Conservation (phyloP, 176 grass and related monocot genomes). For the Secale cereale region DNA sequence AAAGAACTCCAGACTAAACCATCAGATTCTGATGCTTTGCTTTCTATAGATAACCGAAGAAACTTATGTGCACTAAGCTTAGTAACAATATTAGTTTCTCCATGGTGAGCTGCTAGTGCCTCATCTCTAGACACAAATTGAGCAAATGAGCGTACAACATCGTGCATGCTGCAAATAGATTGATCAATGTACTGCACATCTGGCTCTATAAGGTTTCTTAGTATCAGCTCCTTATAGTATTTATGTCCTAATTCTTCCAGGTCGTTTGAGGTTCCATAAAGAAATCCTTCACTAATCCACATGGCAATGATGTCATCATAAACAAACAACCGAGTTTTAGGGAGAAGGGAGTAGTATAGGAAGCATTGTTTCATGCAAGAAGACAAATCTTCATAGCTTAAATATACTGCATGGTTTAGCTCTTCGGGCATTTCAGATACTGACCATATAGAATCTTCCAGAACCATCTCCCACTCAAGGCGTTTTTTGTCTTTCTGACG, state of each 20-base stretch:
- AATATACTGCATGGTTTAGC: conserved; percentile 17
- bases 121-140: conserved; percentile 15
- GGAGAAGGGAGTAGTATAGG: conserved; percentile 29
- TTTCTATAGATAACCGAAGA: conserved; percentile 1
- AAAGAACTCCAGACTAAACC: not conserved
- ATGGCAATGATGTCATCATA: not conserved
- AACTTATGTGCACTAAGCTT: not conserved
- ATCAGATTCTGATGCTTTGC: not conserved
- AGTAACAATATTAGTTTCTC: not conserved
- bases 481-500: not conserved
- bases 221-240: conserved; percentile 24
- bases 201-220: conserved; percentile 39
- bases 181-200: not conserved
- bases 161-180: conserved; percentile 5
- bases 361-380: conserved; percentile 40
- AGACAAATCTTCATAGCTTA: conserved; percentile 17
- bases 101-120: not conserved
- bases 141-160: conserved; percentile 37
- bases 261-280: not conserved
- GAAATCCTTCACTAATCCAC: conserved; percentile 37
- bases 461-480: conserved; percentile 13
- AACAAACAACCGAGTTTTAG: not conserved
- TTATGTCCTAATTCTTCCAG: not conserved
- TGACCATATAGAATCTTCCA: conserved; percentile 15
- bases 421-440: not conserved